Percentiles rank a stretch among this genome's conserved stretches.
phyloP scores from a whole-genome alignment of 371 early-diverging fungal species.

The Dentiscutata heterogama region DNA sequence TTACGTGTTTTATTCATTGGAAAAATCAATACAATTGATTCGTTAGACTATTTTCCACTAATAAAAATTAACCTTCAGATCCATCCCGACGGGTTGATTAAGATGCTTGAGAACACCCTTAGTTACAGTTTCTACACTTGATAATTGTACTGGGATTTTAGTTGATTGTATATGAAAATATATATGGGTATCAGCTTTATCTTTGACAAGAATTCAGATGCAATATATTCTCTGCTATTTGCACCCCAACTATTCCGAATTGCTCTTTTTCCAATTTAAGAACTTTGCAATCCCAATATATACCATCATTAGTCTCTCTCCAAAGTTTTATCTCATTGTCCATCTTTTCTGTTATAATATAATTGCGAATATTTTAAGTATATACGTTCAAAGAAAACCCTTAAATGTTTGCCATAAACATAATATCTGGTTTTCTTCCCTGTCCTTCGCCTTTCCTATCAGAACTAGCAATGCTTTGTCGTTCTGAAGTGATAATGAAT shows the following conservation, averaged over 20 bases:
- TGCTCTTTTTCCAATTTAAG: constrained; percentile 35
- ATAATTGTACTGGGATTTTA: constrained; percentile 26
- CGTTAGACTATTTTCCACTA: too few species aligned
- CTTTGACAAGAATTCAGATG: constrained; percentile 36
- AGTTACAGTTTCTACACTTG: constrained; percentile 11
- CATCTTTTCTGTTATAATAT: constrained; percentile 22
- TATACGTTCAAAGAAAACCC: background rate
- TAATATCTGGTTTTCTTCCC: constrained; percentile 23
- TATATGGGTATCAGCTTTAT: constrained; percentile 22
- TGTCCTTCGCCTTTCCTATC: constrained; percentile 34
- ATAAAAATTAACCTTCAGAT: too few species aligned
- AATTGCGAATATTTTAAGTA: constrained; percentile 11
- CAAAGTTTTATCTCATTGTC: constrained; percentile 37
- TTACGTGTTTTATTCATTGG: too few species aligned
- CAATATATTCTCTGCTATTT: constrained; percentile 30
- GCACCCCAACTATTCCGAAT: constrained; percentile 36
- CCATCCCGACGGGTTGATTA: too few species aligned
- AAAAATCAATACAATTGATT: too few species aligned
- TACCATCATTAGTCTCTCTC: constrained; percentile 39
- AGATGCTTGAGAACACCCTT: too few species aligned
- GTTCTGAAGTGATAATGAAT: constrained; percentile 30
- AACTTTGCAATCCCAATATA: constrained; percentile 23
- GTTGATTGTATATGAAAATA: constrained; percentile 36
- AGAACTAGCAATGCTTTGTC: constrained; percentile 40
- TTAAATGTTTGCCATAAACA: background rate